Conservation (phyloP, 345 rosid genomes). For the Carallia pectinifolia region DNA sequence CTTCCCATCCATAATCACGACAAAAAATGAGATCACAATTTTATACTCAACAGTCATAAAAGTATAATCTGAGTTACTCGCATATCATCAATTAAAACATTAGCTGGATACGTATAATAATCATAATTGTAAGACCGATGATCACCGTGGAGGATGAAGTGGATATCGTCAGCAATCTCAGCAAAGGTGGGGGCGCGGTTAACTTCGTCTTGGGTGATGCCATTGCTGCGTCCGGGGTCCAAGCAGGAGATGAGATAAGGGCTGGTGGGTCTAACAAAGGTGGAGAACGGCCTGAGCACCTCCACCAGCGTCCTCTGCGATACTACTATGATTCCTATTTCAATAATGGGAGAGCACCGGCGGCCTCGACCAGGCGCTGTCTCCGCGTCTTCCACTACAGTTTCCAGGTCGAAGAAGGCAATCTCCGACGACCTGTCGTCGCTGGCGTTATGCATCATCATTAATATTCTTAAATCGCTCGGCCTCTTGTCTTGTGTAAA, state of each 20-base stretch:
- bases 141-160: conserved; percentile 68
- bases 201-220: conserved; percentile 59
- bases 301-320: conserved; percentile 70
- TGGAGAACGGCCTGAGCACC: conserved; percentile 56
- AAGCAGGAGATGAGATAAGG: conserved; percentile 47
- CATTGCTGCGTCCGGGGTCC: conserved; percentile 53
- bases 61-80: too few relatives aligned
- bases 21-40: too few relatives aligned
- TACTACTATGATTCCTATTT: conserved; percentile 82
- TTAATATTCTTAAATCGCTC: too few relatives aligned
- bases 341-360: conserved; percentile 57
- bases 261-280: conserved; percentile 66
- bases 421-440: conserved; percentile 53
- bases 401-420: conserved; percentile 87
- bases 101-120: too few relatives aligned
- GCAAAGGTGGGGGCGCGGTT: conserved; percentile 55
- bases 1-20: too few relatives aligned
- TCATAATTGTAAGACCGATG: background rate
- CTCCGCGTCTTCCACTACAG: conserved; percentile 49
- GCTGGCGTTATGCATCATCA: background rate
- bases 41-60: too few relatives aligned
- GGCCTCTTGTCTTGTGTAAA: too few relatives aligned
- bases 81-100: too few relatives aligned
- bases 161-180: conserved; percentile 66
- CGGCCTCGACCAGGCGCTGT: conserved; percentile 16